Base-by-base conservation (phyloP, 1,139 yeast species). In the Nakaseomyces uthaithaninus region DNA sequence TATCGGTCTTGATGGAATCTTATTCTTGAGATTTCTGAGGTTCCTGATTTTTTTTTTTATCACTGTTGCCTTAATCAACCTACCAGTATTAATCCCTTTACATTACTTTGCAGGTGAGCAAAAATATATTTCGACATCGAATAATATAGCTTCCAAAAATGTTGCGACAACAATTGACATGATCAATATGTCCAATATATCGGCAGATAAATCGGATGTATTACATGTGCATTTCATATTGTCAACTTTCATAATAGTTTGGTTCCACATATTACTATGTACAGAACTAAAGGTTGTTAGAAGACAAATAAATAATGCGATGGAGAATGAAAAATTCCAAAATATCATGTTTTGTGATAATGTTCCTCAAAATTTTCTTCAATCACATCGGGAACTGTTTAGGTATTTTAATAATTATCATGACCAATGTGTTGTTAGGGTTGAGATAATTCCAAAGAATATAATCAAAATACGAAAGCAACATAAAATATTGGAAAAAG, bases 1-100 rank as follows among this genome's bases (percentile, higher is more conserved):
- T 50, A 35, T 34, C 5, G 87, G 87, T 0, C 54, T 80, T n/a
- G 89, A 81, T 56, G 72, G 82, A 0, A 80, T 77, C 52, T 74
- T 77, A 49, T 76, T 80, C 47, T 50, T 80, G 3, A 57, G 87
- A 41, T 80, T 68, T 48, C 55, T 80, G 31, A 64, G 66, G 39
- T 62, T 75, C 2, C 49, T 79, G 17, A 53, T 72, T 26, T 48
- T 71, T 2, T 68, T 75, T 43, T 79, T 79, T 49, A 43, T 64
- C 1, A 64, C 70, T 0, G 58, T 78, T 18, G 77, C 83, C 0
- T 39, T 68, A 1, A 42, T 77, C 19, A 76, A 75, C 44, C 62
- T 78, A 42, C 65, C 78, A 0, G 62, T 79, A 0, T 59, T 81
- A 23, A 51, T 78, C 1, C 84, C 86, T 0, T 63, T 79, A 2